Percentiles rank a stretch among this genome's conserved stretches.
Evolutionary conservation across 305 asterid genomes (phyloP).

Genomic region (Plantago coronopus): DNA sequence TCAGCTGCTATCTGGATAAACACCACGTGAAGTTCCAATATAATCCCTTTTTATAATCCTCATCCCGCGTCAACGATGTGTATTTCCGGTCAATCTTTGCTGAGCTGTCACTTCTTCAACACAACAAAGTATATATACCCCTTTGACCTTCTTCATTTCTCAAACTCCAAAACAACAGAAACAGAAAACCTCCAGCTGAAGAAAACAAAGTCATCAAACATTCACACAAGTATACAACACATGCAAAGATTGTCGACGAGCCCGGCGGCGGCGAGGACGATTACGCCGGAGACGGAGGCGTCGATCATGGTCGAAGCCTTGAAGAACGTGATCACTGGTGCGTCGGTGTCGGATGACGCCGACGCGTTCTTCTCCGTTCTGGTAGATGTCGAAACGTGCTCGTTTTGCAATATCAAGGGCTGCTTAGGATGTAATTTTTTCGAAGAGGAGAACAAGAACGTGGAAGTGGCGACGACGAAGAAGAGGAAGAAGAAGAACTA

Average conservation of each 20-base stretch:
- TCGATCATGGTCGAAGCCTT: not conserved
- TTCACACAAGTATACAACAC: too few relatives aligned
- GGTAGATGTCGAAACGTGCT: conserved; percentile 39
- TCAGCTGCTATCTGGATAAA: not conserved
- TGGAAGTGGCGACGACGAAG: conserved; percentile 7
- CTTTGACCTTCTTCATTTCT: too few relatives aligned
- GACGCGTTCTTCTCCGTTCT: conserved; percentile 26
- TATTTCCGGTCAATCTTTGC: not conserved
- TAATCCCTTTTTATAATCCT: not conserved
- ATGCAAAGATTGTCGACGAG: too few relatives aligned
- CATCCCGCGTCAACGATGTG: not conserved
- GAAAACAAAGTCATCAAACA: too few relatives aligned
- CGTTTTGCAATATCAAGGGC: conserved; percentile 47
- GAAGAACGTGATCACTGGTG: not conserved
- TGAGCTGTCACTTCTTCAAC: conserved; percentile 5
- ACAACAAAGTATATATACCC: too few relatives aligned
- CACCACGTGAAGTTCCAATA: conserved; percentile 3
- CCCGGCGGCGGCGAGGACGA: not conserved
- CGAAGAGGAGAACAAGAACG: conserved; percentile 21
- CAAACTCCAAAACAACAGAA: too few relatives aligned
- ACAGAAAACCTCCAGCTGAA: too few relatives aligned
- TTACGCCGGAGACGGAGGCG: not conserved
- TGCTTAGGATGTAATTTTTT: conserved; percentile 77
- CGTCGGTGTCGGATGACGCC: not conserved
- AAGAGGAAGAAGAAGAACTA: conserved; percentile 71